Conservation (phyloP, 805 yeast genomes). For the Candida peoriensis region DNA sequence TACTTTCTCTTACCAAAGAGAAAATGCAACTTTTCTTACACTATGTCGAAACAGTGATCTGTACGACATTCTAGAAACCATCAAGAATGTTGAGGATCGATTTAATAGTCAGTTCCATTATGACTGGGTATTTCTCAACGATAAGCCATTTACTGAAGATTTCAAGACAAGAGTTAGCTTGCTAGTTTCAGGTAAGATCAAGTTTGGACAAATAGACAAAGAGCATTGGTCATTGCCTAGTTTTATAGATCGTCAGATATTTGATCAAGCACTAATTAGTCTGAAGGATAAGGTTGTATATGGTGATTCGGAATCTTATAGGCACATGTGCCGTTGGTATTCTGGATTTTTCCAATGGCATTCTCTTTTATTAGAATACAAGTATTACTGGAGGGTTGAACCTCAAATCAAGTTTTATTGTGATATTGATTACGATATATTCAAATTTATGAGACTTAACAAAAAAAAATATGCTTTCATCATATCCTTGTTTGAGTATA, state of each 20-base stretch:
- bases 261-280: slow-evolving; percentile 53
- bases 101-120: slow-evolving; percentile 59
- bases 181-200: slow-evolving; percentile 60
- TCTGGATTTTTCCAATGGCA: slow-evolving; percentile 82
- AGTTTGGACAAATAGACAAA: slow-evolving; percentile 66
- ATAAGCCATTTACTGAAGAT: slow-evolving; percentile 66
- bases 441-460: slow-evolving; percentile 53
- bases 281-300: slow-evolving; percentile 57
- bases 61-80: slow-evolving; percentile 44
- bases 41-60: slow-evolving; percentile 59
- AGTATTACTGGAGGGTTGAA: slow-evolving; percentile 92
- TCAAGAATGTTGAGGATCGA: slow-evolving; percentile 35
- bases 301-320: slow-evolving; percentile 70
- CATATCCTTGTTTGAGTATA: slow-evolving; percentile 68
- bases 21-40: slow-evolving; percentile 41
- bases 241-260: slow-evolving; percentile 70
- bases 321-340: slow-evolving; percentile 89
- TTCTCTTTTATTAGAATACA: slow-evolving; percentile 58
- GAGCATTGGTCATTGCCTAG: slow-evolving; percentile 89
- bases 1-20: slow-evolving; percentile 1
- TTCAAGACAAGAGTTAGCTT: slow-evolving; percentile 52
- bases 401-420: slow-evolving; percentile 73
- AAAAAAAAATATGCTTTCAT: slow-evolving; percentile 70
- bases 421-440: slow-evolving; percentile 56
- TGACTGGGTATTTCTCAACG: slow-evolving; percentile 92